Percentiles rank a stretch among this genome's conserved stretches.
Evolutionary conservation across 2,329 filamentous ascomycete species (phyloP).

Genomic region (Amauroascus verrucosus): DNA sequence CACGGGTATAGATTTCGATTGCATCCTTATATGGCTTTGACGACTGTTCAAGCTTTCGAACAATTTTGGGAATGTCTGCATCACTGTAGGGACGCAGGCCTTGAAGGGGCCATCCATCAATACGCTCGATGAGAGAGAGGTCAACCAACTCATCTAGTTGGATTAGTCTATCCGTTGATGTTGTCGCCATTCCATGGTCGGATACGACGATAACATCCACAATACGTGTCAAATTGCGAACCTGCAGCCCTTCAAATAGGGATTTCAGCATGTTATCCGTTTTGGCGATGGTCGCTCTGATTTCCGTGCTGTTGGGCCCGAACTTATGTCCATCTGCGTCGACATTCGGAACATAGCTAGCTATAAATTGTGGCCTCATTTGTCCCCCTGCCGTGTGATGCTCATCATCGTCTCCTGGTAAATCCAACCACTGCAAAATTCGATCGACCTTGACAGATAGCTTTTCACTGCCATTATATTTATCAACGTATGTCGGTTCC

Average conservation of each 20-base stretch:
- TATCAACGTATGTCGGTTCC: constrained; percentile 72
- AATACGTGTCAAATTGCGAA: constrained; percentile 74
- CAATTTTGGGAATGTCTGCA: constrained; percentile 55
- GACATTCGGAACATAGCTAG: constrained; percentile 88
- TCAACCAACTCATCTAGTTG: constrained; percentile 88
- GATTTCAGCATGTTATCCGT: constrained; percentile 74
- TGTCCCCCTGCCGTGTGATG: constrained; percentile 34
- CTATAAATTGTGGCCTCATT: constrained; percentile 77
- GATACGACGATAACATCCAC: constrained; percentile 95
- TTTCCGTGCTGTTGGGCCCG: constrained; percentile 92
- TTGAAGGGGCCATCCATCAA: constrained; percentile 88
- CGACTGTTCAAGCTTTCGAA: constrained; percentile 46
- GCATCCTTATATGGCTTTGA: constrained; percentile 47
- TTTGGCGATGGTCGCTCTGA: constrained; percentile 62
- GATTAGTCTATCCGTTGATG: constrained; percentile 65
- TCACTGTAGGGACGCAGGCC: constrained; percentile 71
- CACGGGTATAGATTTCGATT: constrained; percentile 75
- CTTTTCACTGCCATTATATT: constrained; percentile 67
- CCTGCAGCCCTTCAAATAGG: constrained; percentile 64
- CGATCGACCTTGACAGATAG: constrained; percentile 66
- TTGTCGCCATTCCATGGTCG: constrained; percentile 97
- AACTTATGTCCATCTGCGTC: constrained; percentile 78
- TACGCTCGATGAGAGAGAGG: constrained; percentile 63
- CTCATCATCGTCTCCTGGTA: constrained; percentile 57
- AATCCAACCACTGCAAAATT: constrained; percentile 73